Percentiles rank a stretch among this genome's conserved stretches.
Evolutionary conservation across 2,329 filamentous ascomycete genomes (phyloP).

Genomic region (Clarireedia sp.): DNA sequence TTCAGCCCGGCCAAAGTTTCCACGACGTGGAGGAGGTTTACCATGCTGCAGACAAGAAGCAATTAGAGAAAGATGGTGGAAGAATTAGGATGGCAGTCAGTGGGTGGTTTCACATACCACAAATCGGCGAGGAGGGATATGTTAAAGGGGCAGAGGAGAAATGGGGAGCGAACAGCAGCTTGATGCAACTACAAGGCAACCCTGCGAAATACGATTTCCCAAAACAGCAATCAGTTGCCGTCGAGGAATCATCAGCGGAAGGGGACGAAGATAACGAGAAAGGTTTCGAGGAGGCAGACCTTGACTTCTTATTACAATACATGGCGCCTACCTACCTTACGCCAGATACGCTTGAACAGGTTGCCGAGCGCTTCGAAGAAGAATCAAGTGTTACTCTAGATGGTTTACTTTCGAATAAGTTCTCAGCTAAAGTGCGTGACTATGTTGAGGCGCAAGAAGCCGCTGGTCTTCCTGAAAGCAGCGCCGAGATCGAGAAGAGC

Average conservation of each 20-base stretch:
- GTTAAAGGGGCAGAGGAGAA: slow-evolving; percentile 82
- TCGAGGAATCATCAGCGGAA: slow-evolving; percentile 26
- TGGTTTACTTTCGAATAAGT: slow-evolving; percentile 70
- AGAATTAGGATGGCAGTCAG: slow-evolving; percentile 94
- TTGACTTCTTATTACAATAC: slow-evolving; percentile 86
- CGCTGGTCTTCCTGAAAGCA: slow-evolving; percentile 36
- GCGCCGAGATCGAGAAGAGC: slow-evolving; percentile 49
- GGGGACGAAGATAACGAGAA: slow-evolving; percentile 35
- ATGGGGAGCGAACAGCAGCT: slow-evolving; percentile 78
- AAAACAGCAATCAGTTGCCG: slow-evolving; percentile 47
- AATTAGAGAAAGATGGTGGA: slow-evolving; percentile 60
- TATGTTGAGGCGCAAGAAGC: slow-evolving; percentile 63
- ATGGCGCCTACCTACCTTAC: slow-evolving; percentile 85
- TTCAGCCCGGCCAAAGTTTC: slow-evolving; percentile 97
- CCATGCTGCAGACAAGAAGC: slow-evolving; percentile 51
- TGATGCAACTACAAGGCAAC: slow-evolving; percentile 88
- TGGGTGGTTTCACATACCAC: slow-evolving; percentile 98
- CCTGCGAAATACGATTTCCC: slow-evolving; percentile 84
- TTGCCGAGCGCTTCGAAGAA: slow-evolving; percentile 71
- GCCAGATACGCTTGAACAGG: slow-evolving; percentile 79
- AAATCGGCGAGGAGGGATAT: slow-evolving; percentile 87
- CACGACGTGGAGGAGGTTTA: slow-evolving; percentile 99
- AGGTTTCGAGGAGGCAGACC: slow-evolving; percentile 66
- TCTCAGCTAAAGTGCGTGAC: slow-evolving; percentile 60
- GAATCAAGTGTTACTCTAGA: slow-evolving; percentile 78